Evolutionary conservation across 805 yeast species (phyloP).

Genomic region (Tetrapisispora namnaoensis): DNA sequence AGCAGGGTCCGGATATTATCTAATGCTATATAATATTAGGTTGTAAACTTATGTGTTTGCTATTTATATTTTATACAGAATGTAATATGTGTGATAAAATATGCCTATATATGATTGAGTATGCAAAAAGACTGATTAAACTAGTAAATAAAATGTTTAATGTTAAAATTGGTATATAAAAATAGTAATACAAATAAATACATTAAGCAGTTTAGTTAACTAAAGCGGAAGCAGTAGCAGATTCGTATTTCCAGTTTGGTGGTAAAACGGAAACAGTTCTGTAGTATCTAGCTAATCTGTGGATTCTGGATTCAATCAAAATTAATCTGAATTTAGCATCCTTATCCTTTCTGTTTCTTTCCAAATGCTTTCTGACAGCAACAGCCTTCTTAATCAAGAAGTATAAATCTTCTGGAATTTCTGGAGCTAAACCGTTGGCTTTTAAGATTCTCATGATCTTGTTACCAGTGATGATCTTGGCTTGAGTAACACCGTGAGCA

Average conservation of each 20-base stretch:
- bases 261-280: constrained; percentile 98
- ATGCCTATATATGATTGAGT: not conserved
- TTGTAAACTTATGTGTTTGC: no score
- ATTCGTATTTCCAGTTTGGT: constrained; percentile 99
- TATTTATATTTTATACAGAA: not conserved
- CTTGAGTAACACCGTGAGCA: constrained; percentile 99
- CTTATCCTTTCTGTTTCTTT: constrained; percentile 99
- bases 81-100: not conserved
- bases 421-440: constrained; percentile 99
- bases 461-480: constrained; percentile 97
- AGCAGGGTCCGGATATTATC: no score
- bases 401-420: constrained; percentile 99
- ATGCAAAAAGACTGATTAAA: not conserved
- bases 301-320: constrained; percentile 99
- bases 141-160: constrained; percentile 1
- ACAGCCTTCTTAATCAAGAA: constrained; percentile 99
- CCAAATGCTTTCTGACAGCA: constrained; percentile 99
- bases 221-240: constrained; percentile 99
- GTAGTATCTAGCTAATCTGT: constrained; percentile 99
- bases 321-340: constrained; percentile 99
- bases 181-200: constrained; percentile 4
- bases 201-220: constrained; percentile 64
- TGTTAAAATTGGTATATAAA: constrained; percentile 3
- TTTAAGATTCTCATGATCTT: constrained; percentile 98
- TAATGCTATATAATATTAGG: no score